These are phyloP conservation scores for Astrephomene gubernaculifera DNA, from an alignment of 139 green algal genomes.

Conservation along the genomic window DNA sequence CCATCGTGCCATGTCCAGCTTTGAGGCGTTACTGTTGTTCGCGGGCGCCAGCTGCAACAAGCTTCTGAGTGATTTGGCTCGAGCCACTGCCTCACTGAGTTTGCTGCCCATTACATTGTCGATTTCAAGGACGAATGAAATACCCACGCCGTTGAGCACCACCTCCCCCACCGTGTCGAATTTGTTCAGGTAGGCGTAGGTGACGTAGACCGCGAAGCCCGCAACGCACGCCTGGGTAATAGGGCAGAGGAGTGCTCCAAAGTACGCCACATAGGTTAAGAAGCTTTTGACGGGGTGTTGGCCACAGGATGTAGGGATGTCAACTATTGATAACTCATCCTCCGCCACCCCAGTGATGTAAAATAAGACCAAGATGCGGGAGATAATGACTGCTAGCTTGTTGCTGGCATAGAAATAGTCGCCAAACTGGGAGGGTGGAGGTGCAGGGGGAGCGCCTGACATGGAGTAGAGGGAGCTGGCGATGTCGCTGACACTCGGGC, in stretches of 20 bases:
- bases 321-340: neutral
- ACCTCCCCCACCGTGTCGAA: neutral
- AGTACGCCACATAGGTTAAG: neutral
- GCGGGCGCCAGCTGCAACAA: no score
- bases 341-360: neutral
- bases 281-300: no score
- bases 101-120: neutral
- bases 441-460: no score
- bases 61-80: no score
- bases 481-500: no score
- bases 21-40: no score
- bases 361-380: neutral
- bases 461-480: no score
- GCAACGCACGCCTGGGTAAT: neutral
- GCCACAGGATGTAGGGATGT: neutral
- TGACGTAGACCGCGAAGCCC: neutral
- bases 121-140: neutral
- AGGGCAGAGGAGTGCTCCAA: neutral
- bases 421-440: no score
- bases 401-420: neutral
- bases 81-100: no score
- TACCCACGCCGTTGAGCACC: neutral
- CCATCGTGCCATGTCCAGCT: no score
- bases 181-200: neutral
- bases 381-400: neutral